Evolutionary conservation across 2,329 filamentous ascomycete genomes (phyloP).

Genomic region (Ampelomyces quisqualis): DNA sequence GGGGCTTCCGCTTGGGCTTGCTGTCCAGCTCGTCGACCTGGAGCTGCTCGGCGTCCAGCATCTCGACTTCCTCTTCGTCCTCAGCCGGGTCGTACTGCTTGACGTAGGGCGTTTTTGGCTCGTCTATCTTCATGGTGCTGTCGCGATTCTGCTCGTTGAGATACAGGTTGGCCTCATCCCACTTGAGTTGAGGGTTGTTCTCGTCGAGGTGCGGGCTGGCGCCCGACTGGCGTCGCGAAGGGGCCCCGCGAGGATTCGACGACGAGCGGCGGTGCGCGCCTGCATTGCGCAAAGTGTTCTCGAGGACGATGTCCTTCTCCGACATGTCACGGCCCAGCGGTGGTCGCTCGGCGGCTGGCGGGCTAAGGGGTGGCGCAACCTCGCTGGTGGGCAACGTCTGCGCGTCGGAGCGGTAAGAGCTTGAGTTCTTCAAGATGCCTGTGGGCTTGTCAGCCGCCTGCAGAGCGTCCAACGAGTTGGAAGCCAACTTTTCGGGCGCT

Average conservation of each 20-base stretch:
- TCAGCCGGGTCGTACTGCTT: constrained; percentile 87
- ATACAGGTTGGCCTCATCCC: constrained; percentile 98
- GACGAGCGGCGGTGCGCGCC: constrained; percentile 83
- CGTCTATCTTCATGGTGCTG: constrained; percentile 97
- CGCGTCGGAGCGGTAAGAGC: constrained; percentile 59
- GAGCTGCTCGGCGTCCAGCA: constrained; percentile 69
- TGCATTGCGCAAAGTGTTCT: constrained; percentile 93
- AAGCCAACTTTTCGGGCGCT: constrained; percentile 49
- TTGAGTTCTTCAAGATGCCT: constrained; percentile 94
- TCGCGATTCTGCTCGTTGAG: constrained; percentile 94
- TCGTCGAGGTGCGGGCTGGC: constrained; percentile 56
- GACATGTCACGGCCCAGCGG: constrained; percentile 55
- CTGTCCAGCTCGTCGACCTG: constrained; percentile 67
- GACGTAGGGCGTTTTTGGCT: constrained; percentile 96
- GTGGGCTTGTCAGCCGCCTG: constrained; percentile 15
- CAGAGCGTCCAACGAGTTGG: constrained; percentile 4
- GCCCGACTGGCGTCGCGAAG: constrained; percentile 71
- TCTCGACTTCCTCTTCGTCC: constrained; percentile 71
- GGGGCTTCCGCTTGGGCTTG: constrained; percentile 53
- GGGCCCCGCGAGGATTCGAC: constrained; percentile 65
- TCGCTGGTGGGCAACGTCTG: constrained; percentile 51
- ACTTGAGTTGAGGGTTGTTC: constrained; percentile 78
- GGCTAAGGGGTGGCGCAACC: constrained; percentile 36
- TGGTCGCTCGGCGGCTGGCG: constrained; percentile 42
- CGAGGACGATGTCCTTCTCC: constrained; percentile 85